Evolutionary conservation across 306 rosid species (phyloP), one percentile per base, ranked within the genome.

Genomic region (Cicer chorassanicum): DNA sequence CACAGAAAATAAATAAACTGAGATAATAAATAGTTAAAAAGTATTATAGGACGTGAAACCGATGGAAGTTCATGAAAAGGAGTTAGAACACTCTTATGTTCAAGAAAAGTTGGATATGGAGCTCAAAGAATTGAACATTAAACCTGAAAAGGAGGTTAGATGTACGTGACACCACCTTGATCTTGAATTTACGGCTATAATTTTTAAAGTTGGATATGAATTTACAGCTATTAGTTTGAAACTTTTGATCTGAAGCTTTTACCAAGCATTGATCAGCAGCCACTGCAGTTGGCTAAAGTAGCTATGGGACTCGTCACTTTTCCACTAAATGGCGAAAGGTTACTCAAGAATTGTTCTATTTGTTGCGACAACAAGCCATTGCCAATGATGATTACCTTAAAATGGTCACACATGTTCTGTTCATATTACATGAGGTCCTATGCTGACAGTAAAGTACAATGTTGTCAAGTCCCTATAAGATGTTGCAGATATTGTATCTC

Each of bases 341-440:
- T 85, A 21, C 69, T 86, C 65, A 89, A 90, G 80, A 88, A 80
- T 51, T 93, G 98, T 80, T 88, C 94, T 75, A 89, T 94, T 80
- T 94, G 98, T 65, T 87, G 98, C 9, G 91, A 94, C 1, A 90
- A 94, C 82, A 94, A 91, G 80, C 91, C 93, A 59, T 68, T 88
- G 54, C 72, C 81, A 8, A 82, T 90, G 81, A 91, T 91, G 91
- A 71, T 91, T 76, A 75, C 88, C 16, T 69, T 91, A 90, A 94
- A 90, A 84, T 94, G 98, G 82, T 91, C 91, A 5, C 98, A 94
- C 81, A 89, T 78, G 70, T 94, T 90, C 68, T 94, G 97, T 73
- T 91, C 98, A 1, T 88, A 87, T 74, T 94, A 97, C 73, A 75
- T 94, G 97, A 88, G 85, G 70, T 82, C 89, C 24, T 91, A 90